Base-by-base conservation (phyloP, 1,284 basidiomycete species). In the Malassezia vespertilionis region DNA sequence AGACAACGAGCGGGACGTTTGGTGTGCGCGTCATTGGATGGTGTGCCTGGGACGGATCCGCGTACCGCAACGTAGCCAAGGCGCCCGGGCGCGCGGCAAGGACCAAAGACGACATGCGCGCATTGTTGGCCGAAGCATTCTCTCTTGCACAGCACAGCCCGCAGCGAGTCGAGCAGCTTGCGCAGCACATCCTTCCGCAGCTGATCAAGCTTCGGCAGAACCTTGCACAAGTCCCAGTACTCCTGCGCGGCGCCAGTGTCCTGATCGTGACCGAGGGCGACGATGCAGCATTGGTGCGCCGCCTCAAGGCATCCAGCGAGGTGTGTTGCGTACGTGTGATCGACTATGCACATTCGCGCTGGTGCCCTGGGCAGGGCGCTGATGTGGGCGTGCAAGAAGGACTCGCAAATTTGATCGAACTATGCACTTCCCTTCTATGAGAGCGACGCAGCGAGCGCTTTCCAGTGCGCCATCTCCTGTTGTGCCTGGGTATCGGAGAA, bases 271-370 rank as follows among this genome's bases (percentile, higher is more conserved):
- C 24, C 17, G 47, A 50, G 27, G 47, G 36, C 28, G 48, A 51
- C 22, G 27, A 20, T 0, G 24, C 17, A 14, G 18, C 37, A 3
- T 26, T 35, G 5, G n/a, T 24, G 10, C 27, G 18, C 15, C 36
- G 12, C 11, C 35, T 39, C 20, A 30, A 20, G 18, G 41, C 28
- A n/a, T 22, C 5, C 9, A 24, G 15, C 17, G 18, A 15, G 18
- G 26, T 39, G 17, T 15, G 36, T 21, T 36, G 31, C n/a, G 33
- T 40, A 21, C 48, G 48, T 22, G 31, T 51, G 21, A 51, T 51
- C 21, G 48, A 51, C 31, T 45, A 40, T 36, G 42, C 48, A 10
- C 48, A 51, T 21, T 40, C 48, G 22, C 43, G 43, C 33, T 51
- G 42, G 42, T 21, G 24, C 17, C 26, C 14, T 9, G 34, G 20